Evolutionary conservation across 176 grass and related monocot genomes (phyloP), one percentile per base, ranked within the genome.

Genomic region (Tillandsia leiboldiana): DNA sequence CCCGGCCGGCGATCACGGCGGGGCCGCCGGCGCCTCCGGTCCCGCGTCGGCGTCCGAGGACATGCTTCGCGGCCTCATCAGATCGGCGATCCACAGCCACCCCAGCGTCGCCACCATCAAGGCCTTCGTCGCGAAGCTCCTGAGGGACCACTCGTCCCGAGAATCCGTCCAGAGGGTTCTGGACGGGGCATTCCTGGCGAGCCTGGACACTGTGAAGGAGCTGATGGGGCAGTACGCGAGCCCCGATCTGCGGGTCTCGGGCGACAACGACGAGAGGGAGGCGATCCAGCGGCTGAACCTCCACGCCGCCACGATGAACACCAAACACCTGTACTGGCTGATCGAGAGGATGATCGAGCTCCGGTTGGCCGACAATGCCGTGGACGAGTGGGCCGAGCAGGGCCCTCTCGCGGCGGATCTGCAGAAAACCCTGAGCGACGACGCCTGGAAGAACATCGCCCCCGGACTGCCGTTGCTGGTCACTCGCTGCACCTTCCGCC

Each of bases 281-380:
- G 89, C 89, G 0, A 90, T 97, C 63, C 89, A 97, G 63, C 92
- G 80, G 82, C 48, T 97, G 8, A 88, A 90, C 65, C 57, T 97
- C 20, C 89, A 97, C 2, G 83, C 89, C 2, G 86, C 84, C n/a
- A 73, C 81, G 42, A 49, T 83, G 13, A 85, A 92, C 24, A 78
- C 86, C 24, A 97, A 87, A 24, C 84, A 90, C 42, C 65, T 97
- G 61, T 78, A 85, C 51, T 97, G 93, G 86, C 80, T 92, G 18
- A 82, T 97, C 6, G 93, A 97, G 83, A 84, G 89, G 80, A 92
- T 92, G 86, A 86, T 97, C 24, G 93, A 97, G 53, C 81, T 89
- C 63, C 76, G 74, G 73, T 81, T 97, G 64, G 84, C 84, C 0
- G 72, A 90, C 57, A 85, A 84, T 1, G 84, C 84, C 0, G 83